These are phyloP conservation scores for Perilla frutescens DNA, from an alignment of 257 asterid species.

Conservation along the genomic window DNA sequence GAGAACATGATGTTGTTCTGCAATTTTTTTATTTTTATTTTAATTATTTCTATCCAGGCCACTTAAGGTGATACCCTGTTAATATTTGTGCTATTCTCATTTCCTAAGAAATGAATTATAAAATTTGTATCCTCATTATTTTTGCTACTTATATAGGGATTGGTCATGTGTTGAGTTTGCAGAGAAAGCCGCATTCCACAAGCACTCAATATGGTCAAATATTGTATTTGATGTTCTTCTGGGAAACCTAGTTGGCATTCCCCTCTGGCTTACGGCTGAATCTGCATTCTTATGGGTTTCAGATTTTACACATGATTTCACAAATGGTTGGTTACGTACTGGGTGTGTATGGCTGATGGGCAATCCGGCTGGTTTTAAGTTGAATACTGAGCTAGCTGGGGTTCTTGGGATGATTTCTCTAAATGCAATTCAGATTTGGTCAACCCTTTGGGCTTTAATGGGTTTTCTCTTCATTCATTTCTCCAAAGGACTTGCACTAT, in stretches of 20 bases:
- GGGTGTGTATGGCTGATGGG: conserved; percentile 99
- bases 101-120: conserved; percentile 12
- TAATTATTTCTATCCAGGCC: not conserved
- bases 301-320: conserved; percentile 60
- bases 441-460: conserved; percentile 77
- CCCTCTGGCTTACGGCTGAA: conserved; percentile 66
- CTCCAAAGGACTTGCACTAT: conserved; percentile 64
- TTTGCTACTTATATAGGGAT: conserved; percentile 56
- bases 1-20: conserved; percentile 8
- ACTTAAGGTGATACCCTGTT: conserved; percentile 6
- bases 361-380: conserved; percentile 96
- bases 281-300: conserved; percentile 58
- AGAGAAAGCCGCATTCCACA: conserved; percentile 69
- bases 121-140: conserved; percentile 24
- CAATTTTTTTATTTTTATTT: not conserved
- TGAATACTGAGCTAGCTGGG: conserved; percentile 95
- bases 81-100: conserved; percentile 12
- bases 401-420: conserved; percentile 91
- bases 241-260: conserved; percentile 74
- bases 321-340: conserved; percentile 77
- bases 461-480: conserved; percentile 60
- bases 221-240: conserved; percentile 73
- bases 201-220: conserved; percentile 83
- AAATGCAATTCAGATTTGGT: conserved; percentile 90
- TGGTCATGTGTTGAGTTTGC: conserved; percentile 79